Evolutionary conservation across 1,284 basidiomycete genomes (phyloP).

Genomic region (Testicularia cyperi): DNA sequence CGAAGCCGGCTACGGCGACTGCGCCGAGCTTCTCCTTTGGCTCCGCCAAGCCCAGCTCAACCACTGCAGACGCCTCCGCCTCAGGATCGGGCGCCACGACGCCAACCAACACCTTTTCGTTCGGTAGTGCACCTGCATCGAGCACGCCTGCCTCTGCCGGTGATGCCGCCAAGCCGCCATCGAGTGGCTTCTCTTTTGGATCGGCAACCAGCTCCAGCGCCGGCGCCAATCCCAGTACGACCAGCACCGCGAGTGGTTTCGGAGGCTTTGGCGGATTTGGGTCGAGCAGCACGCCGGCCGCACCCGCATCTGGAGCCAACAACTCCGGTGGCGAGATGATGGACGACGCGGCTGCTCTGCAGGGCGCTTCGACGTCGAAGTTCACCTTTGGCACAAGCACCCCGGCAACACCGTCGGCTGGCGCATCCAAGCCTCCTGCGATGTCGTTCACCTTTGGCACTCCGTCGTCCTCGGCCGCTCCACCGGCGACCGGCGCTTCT

Average conservation of each 20-base stretch:
- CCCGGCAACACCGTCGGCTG: slow-evolving; percentile 5
- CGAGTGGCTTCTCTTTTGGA: slow-evolving; percentile 2
- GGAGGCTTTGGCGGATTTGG: slow-evolving; percentile 9
- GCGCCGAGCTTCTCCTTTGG: background rate
- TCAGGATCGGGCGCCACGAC: slow-evolving; percentile 2
- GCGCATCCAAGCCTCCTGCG: too few relatives aligned
- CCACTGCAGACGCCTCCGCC: background rate
- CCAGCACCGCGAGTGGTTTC: slow-evolving; percentile 4
- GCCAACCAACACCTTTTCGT: slow-evolving; percentile 8
- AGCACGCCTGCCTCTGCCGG: background rate
- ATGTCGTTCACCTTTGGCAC: slow-evolving; percentile 28
- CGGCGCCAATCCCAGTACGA: background rate
- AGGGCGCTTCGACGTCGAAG: background rate
- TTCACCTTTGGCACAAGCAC: slow-evolving; percentile 3
- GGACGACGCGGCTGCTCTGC: slow-evolving; percentile 34
- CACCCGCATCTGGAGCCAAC: background rate
- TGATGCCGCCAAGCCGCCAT: background rate
- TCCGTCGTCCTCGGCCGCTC: slow-evolving; percentile 4
- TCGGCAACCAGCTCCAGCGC: background rate
- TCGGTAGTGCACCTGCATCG: slow-evolving; percentile 6
- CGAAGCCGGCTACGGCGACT: background rate
- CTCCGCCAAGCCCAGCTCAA: background rate
- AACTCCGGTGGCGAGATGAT: slow-evolving; percentile 25
- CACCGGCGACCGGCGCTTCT: background rate
- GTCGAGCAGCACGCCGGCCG: slow-evolving; percentile 1